Evolutionary conservation across 75 land plant genomes (phyloP).

Genomic region (Cupressus sempervirens): DNA sequence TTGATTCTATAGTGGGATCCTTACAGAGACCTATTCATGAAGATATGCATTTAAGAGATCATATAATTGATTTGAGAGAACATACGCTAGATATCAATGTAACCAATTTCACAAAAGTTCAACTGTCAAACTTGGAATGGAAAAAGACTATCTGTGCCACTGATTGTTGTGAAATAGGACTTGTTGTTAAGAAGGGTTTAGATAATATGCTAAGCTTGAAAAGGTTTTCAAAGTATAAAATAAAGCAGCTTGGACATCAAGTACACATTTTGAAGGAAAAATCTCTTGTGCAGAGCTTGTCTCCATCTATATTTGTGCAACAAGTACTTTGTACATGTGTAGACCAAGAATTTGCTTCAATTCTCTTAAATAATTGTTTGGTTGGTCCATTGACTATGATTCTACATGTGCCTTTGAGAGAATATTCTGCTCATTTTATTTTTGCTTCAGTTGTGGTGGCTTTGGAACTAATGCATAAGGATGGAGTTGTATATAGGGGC

Average conservation of each 20-base stretch:
- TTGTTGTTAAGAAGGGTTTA: conserved; percentile 58
- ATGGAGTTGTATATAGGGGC: conserved; percentile 82
- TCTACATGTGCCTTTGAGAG: conserved; percentile 66
- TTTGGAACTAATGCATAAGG: conserved; percentile 76
- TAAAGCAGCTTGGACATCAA: conserved; percentile 68
- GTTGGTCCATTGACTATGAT: conserved; percentile 68
- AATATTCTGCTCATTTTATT: conserved; percentile 66
- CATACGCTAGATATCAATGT: conserved; percentile 19
- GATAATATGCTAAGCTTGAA: conserved; percentile 80
- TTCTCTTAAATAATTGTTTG: conserved; percentile 60
- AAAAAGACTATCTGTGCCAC: conserved; percentile 68
- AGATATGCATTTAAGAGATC: conserved; percentile 40
- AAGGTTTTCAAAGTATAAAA: conserved; percentile 64
- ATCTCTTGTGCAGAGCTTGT: conserved; percentile 47
- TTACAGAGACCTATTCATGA: conserved; percentile 46
- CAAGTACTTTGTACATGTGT: conserved; percentile 69
- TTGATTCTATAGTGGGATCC: conserved; percentile 80
- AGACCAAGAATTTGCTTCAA: conserved; percentile 58
- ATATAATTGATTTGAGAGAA: conserved; percentile 19
- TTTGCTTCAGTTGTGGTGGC: conserved; percentile 78
- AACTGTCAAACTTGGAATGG: conserved; percentile 82
- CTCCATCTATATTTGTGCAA: conserved; percentile 63
- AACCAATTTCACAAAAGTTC: conserved; percentile 24
- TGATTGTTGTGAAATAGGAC: conserved; percentile 87
- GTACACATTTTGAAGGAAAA: conserved; percentile 78